These are phyloP conservation scores for Lolium perenne DNA, from an alignment of 176 grass and related monocot genomes.

Conservation along the genomic window DNA sequence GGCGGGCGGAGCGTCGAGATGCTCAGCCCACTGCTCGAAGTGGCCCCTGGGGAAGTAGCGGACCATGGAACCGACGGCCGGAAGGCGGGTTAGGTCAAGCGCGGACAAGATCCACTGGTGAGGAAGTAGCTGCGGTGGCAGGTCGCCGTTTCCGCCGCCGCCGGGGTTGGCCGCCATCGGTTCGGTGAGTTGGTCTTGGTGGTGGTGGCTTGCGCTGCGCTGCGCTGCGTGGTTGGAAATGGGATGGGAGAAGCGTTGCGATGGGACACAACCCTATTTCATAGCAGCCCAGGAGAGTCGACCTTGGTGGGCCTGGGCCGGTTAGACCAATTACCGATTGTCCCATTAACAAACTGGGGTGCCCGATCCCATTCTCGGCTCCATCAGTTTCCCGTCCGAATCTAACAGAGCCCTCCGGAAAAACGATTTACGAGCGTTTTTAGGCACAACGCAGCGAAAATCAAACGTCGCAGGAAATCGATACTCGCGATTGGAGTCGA, in stretches of 20 bases:
- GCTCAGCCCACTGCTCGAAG: not conserved
- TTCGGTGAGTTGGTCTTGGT: too few species aligned
- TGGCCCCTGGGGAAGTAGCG: not conserved
- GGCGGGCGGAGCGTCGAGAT: not conserved
- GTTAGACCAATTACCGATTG: not conserved
- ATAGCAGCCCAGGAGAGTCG: not conserved
- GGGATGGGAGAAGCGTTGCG: too few species aligned
- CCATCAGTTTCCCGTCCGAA: too few species aligned
- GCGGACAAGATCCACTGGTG: not conserved
- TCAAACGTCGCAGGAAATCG: too few species aligned
- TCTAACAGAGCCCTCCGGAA: too few species aligned
- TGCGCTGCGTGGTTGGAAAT: too few species aligned
- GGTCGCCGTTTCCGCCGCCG: not conserved
- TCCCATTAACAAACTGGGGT: too few species aligned
- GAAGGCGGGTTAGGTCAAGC: not conserved
- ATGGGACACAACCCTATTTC: not conserved
- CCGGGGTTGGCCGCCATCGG: not conserved
- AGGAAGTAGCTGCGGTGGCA: not conserved
- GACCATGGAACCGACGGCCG: not conserved
- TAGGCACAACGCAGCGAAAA: too few species aligned
- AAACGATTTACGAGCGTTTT: too few species aligned
- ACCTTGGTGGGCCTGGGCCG: not conserved
- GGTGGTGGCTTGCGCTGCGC: too few species aligned
- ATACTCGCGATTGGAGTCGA: too few species aligned
- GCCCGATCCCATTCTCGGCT: too few species aligned